Base-by-base conservation (phyloP, 768 basidiomycete species). In the Chalciporus pseudorubinellus region DNA sequence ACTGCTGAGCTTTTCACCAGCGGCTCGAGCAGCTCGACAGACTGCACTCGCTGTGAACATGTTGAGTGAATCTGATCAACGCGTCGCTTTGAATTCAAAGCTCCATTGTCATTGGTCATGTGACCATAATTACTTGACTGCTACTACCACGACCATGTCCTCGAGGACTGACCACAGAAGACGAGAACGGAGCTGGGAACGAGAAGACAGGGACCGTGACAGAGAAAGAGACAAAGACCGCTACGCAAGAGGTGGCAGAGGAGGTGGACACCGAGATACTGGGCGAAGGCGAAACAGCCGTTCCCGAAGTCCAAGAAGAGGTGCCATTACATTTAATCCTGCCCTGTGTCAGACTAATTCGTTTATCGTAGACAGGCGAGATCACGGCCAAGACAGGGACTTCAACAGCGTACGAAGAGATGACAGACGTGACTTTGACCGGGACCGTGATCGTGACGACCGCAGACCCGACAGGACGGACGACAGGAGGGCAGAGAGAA, bases 121-220 rank as follows among this genome's bases (percentile, higher is more conserved):
- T 69, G 69, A 68, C 53, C 41, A 3, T 7, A 1, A 22, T 36
- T 31, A 22, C 41, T 55, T 51, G 68, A 31, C 72, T 79, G 24
- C 26, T 13, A 31, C 63, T 63, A 48, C 81, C 41, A 51, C 59
- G n/a, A 70, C 50, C 56, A 83, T 87, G 84, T 80, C 84, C 56
- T 82, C 80, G 49, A 80, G 80, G 56, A 50, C 69, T 39, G 81
- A 82, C 55, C 67, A 77, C 58, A 75, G 81, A 62, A 70, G 78
- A 64, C 78, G 81, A 53, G 84, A 86, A 60, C 69, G 83, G 58
- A 84, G 83, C 61, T 81, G 83, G 80, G 84, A 86, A 53, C 75
- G 70, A 28, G 71, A 71, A 59, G 67, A 69, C 41, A 61, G 71
- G 6, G 59, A 62, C 45, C 57, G 59, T 14, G 59, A 57, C 39